These are phyloP conservation scores for Fragaria iinumae DNA, from an alignment of 306 rosid species.

Conservation along the genomic window DNA sequence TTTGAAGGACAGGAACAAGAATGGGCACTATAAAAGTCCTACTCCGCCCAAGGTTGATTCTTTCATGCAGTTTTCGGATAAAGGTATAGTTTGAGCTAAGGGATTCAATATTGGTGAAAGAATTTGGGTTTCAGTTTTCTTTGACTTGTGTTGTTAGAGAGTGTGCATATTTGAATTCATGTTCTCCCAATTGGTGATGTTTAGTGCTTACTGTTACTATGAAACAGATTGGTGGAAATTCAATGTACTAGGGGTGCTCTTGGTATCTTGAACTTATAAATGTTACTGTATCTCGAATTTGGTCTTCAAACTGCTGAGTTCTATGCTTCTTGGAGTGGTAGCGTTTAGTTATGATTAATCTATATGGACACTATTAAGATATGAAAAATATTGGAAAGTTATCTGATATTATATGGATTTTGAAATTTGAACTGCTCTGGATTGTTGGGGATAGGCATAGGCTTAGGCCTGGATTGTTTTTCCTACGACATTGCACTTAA, in stretches of 20 bases:
- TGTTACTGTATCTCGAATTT: conserved; percentile 7
- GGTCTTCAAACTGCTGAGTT: background rate
- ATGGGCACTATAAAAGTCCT: conserved; percentile 53
- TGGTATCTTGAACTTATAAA: background rate
- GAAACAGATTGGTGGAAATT: background rate
- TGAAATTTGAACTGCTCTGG: background rate
- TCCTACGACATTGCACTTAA: background rate
- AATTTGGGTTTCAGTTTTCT: too few species aligned
- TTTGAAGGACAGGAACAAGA: conserved; percentile 66
- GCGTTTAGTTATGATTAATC: background rate
- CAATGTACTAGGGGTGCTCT: background rate
- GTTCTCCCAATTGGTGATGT: background rate
- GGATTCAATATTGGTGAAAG: too few species aligned
- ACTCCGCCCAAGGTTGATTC: conserved; percentile 74
- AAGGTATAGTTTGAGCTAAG: too few species aligned
- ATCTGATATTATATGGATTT: background rate
- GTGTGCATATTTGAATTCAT: background rate
- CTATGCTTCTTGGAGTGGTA: background rate
- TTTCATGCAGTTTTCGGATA: conserved; percentile 75
- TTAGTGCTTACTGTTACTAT: background rate
- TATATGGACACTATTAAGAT: background rate
- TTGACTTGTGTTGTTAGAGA: too few species aligned
- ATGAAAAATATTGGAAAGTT: background rate
- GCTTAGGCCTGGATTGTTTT: background rate
- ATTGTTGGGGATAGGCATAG: background rate